These are phyloP conservation scores for Tuber aestivum DNA, from an alignment of 495 filamentous ascomycete genomes.

Conservation along the genomic window DNA sequence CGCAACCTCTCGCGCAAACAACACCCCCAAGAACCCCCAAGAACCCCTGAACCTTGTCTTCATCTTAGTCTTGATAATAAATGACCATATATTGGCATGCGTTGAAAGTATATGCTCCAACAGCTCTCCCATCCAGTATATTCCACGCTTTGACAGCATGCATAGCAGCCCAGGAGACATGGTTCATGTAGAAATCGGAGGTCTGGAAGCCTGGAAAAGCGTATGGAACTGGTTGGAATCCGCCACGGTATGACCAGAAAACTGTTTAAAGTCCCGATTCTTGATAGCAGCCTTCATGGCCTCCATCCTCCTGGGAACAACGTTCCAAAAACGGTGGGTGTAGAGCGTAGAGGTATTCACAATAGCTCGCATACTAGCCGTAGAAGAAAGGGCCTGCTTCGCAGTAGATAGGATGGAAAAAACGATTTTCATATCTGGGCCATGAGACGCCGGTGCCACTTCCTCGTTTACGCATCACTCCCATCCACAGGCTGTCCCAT, in stretches of 20 bases:
- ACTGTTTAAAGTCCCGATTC: constrained; percentile 72
- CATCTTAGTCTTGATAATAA: no score
- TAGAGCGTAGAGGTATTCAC: constrained; percentile 79
- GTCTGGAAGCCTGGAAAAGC: constrained; percentile 85
- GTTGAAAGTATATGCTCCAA: no score
- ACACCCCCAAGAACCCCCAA: no score
- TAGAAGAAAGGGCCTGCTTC: constrained; percentile 90
- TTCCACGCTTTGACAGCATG: constrained; percentile 67
- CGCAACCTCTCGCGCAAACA: no score
- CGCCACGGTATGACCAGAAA: constrained; percentile 83
- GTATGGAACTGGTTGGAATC: constrained; percentile 96
- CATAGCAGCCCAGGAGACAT: constrained; percentile 77
- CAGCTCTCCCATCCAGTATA: no score
- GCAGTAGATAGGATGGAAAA: constrained; percentile 81
- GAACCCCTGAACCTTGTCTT: no score
- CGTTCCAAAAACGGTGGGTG: constrained; percentile 58
- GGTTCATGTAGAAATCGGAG: constrained; percentile 99
- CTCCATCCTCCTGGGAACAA: constrained; percentile 80
- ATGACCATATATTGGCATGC: no score
- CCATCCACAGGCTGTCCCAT: constrained; percentile 67
- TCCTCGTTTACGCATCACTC: constrained; percentile 73
- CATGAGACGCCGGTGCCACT: constrained; percentile 80
- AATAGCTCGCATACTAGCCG: constrained; percentile 94
- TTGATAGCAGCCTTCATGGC: constrained; percentile 75
- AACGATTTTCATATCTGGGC: constrained; percentile 91